Base-by-base conservation (phyloP, 768 basidiomycete species). In the Pleurotus platypus region DNA sequence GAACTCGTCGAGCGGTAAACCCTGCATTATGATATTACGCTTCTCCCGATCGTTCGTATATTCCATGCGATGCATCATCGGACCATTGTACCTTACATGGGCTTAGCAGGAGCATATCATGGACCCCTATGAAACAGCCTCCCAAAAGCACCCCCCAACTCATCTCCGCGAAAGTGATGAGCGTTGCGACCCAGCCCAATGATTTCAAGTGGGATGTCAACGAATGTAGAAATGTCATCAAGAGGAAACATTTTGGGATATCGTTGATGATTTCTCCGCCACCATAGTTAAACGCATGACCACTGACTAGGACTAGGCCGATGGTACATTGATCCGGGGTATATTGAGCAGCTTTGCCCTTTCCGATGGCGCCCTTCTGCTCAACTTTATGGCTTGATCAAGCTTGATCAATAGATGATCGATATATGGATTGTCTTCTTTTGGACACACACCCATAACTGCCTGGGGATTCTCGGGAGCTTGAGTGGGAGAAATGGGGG, bases 131-230 rank as follows among this genome's bases (percentile, higher is more conserved):
- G 30, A 35, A 35, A 35, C 30, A 35, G 30, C 30, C 30, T 35
- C 11, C 30, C 11, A 3, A 35, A 35, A 35, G 30, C 30, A 35
- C 9, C 30, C 30, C 30, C 11, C 30, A 35, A 35, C 30, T 35
- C 30, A 51, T 51, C 49, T 51, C 49, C 30, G 49, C 49, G 24
- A 51, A 51, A 18, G 27, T 51, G 49, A 51, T 51, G 49, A 51
- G 27, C 35, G 49, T 51, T 51, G 49, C 49, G 49, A 51, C 35
- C 27, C 30, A 26, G 30, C 6, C 22, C 30, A 11, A 35, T 51
- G 27, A 30, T n/a, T 37, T 49, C 27, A 24, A 30, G 48, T n/a
- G 20, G 20, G 22, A 51, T 37, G 30, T 35, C 49, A 15, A 38
- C 35, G 26, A 51, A 51, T 51, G 49, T 30, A 51, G 30, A 51